Base-by-base conservation (phyloP, 164 flowering plant genomes). In the Macadamia integrifolia region DNA sequence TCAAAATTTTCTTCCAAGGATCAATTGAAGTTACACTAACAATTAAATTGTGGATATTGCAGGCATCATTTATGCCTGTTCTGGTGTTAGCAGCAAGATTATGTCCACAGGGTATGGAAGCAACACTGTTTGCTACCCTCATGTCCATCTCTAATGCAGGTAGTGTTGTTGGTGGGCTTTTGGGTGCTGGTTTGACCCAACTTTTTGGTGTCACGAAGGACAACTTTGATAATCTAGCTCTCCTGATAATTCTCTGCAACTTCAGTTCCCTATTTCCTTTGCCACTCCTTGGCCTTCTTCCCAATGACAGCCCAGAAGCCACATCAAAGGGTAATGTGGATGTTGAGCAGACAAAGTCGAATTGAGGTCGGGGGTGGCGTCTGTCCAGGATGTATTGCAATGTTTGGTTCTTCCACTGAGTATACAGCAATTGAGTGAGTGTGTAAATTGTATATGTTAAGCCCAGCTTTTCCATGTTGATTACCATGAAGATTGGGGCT, bases 31-130 rank as follows among this genome's bases (percentile, higher is more conserved):
- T 14, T 14, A 53, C 15, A 17, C 57, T 53, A 53, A 53, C 50
- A 46, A 8, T 46, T 46, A 11, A 53, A 2, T 53, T 17, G 15
- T 17, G 18, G 61, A 59, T n/a, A 44, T 70, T 77, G 79, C 87
- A 92, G 97, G 95, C 90, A 69, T 94, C 97, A 18, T 94, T 94
- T 82, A 94, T 91, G 98, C 98, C 98, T 3, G 95, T 94, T 40
- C 89, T 94, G 58, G 97, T 94, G 31, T 80, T 94, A 60, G 98
- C 98, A 12, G 98, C 98, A 49, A 84, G 82, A 76, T 65, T 94
- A 64, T 94, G 98, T 62, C 98, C 98, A 12, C 80, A 84, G 67
- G 98, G 97, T 40, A 87, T 94, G 93, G 98, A 94, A 83, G 97
- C 98, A 58, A 94, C 98, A 11, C 91, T 94, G 9, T 94, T 94